A percentile compares a stretch with the other conserved stretches of the same genome.
phyloP scores from a whole-genome alignment of 768 basidiomycete species.

The Psilocybe cubensis region DNA sequence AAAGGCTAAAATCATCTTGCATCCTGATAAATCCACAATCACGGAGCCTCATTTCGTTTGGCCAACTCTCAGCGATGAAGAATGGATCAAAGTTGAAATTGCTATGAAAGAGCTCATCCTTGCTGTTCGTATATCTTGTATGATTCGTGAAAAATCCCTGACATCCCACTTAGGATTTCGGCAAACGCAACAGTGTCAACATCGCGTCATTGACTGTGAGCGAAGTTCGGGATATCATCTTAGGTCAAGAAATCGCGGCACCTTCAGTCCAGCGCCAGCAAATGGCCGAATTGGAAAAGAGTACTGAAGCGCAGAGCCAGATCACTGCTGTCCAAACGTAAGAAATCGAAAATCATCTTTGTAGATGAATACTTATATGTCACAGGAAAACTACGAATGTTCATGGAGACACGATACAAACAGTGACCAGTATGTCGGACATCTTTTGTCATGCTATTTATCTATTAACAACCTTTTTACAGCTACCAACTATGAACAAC shows the following conservation, averaged over 20 bases:
- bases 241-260: slow-evolving; percentile 97
- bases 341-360: slow-evolving; percentile 24
- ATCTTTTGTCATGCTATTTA: slow-evolving; percentile 4
- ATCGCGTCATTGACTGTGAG: slow-evolving; percentile 96
- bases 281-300: slow-evolving; percentile 99
- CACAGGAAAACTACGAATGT: slow-evolving; percentile 92
- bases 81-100: slow-evolving; percentile 99
- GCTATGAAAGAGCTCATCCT: slow-evolving; percentile 98
- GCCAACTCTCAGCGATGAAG: slow-evolving; percentile 91
- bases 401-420: slow-evolving; percentile 95
- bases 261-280: slow-evolving; percentile 97
- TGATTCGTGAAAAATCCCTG: slow-evolving; percentile 10
- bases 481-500: slow-evolving; percentile 97
- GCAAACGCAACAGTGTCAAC: slow-evolving; percentile 98
- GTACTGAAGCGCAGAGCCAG: slow-evolving; percentile 90
- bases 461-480: background rate
- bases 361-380: slow-evolving; percentile 11
- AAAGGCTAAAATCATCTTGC: slow-evolving; percentile 97
- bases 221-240: slow-evolving; percentile 97
- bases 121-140: slow-evolving; percentile 50
- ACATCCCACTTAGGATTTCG: slow-evolving; percentile 72
- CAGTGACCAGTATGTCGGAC: slow-evolving; percentile 76
- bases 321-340: slow-evolving; percentile 95
- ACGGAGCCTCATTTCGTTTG: slow-evolving; percentile 98
- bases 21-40: slow-evolving; percentile 95